Base-by-base conservation (phyloP, 176 grass and related monocot genomes). In the Musa acuminata region DNA sequence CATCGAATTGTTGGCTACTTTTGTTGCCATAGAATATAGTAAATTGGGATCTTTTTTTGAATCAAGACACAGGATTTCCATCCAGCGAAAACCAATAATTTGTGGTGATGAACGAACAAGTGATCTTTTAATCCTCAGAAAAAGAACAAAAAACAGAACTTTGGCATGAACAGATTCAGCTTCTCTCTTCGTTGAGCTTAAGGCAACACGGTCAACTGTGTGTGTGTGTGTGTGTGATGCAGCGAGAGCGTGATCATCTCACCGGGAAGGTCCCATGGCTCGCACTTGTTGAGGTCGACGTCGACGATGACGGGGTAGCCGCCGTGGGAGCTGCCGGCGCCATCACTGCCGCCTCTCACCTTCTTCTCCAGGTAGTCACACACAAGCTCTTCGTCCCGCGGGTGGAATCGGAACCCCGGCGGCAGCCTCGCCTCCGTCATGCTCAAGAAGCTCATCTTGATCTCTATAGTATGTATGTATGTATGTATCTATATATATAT, bases 221-320 rank as follows among this genome's bases (percentile, higher is more conserved):
- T 24, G 24, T 24, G 24, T 24, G n/a, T n/a, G 54, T 57, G 29
- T 29, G 35, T 17, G 54, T 5, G 1, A 11, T 58, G 11, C 13
- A 58, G 4, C 16, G 54, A 17, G 2, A 58, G 35, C 35, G 4
- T 6, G 35, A 6, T 43, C 35, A 6, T 43, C 92, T 86, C 80
- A 96, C 93, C 93, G 3, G 93, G 93, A 73, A 96, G 89, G 8
- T 96, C 90, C 93, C 93, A 96, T 0, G 93, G 93, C 79, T 96
- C 93, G 83, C 80, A 72, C 88, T 89, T 84, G 83, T 96, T 96
- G 43, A 96, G 86, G 49, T 96, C 93, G 69, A 96, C 87, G 81
- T 96, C 89, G 43, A 96, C 75, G 77, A 96, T 76, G 53, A 74
- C 74, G 17, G 89, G 89, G 74, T 77, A 87, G 67, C 81, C 85